A percentile compares a stretch with the other conserved stretches of the same genome.
Evolutionary conservation across 257 asterid species (phyloP).

Genomic region (Ocimum tenuiflorum): DNA sequence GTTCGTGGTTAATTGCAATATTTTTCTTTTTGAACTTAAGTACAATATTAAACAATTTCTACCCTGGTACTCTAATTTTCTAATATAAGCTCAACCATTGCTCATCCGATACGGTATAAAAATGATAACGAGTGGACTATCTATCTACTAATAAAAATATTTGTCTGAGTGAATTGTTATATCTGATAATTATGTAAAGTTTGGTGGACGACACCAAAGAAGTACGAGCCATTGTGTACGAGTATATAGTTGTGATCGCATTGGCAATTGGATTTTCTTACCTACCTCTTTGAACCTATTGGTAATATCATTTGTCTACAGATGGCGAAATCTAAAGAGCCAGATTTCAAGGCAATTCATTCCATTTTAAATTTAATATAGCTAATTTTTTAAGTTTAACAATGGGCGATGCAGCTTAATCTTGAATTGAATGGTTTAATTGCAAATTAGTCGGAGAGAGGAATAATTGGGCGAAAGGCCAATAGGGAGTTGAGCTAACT

Average conservation of each 20-base stretch:
- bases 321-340: neutral
- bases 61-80: too few species aligned
- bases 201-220: conserved; percentile 8
- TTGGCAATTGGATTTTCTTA: neutral
- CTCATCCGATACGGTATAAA: too few species aligned
- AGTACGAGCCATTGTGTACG: neutral
- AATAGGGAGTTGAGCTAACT: conserved; percentile 18
- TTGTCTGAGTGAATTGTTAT: too few species aligned
- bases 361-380: too few species aligned
- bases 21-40: too few species aligned
- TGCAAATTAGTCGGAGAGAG: neutral
- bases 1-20: too few species aligned
- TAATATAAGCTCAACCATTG: too few species aligned
- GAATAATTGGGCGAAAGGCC: neutral
- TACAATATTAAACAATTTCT: too few species aligned
- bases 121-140: too few species aligned
- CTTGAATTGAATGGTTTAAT: neutral
- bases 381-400: too few species aligned
- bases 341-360: neutral
- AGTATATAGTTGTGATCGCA: neutral
- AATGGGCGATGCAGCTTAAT: too few species aligned
- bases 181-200: neutral
- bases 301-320: neutral
- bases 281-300: neutral
- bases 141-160: too few species aligned